phyloP scores from a whole-genome alignment of 345 rosid genomes.

The Eucalyptus brandiana region DNA sequence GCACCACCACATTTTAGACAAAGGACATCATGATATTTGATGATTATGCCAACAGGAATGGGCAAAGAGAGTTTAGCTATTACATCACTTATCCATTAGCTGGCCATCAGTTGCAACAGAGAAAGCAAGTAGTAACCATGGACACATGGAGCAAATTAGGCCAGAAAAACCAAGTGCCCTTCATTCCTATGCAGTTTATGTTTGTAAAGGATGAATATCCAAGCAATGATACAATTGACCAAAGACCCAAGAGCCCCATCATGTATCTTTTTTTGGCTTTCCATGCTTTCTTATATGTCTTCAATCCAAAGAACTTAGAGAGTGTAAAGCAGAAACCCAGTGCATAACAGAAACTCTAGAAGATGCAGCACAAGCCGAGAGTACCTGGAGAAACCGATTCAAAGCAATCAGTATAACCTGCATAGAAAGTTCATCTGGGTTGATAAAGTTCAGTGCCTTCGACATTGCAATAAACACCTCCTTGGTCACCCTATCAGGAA shows the following conservation, averaged over 20 bases:
- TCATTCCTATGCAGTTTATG: background rate
- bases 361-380: background rate
- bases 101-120: background rate
- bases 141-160: background rate
- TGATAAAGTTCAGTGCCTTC: conserved; percentile 89
- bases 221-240: background rate
- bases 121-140: background rate
- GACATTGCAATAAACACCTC: conserved; percentile 99
- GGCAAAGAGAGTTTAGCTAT: background rate
- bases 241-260: background rate
- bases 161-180: background rate
- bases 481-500: conserved; percentile 86
- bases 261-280: background rate
- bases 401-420: conserved; percentile 88
- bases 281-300: background rate
- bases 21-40: background rate
- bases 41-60: background rate
- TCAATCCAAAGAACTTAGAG: background rate
- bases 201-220: background rate
- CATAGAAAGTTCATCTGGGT: conserved; percentile 95
- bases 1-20: background rate
- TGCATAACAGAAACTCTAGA: background rate
- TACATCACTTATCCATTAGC: background rate
- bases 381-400: conserved; percentile 93
- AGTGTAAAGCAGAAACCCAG: background rate